phyloP scores from a whole-genome alignment of 225 moss, liverwort and hornwort genomes.

The Ulota crispa region DNA sequence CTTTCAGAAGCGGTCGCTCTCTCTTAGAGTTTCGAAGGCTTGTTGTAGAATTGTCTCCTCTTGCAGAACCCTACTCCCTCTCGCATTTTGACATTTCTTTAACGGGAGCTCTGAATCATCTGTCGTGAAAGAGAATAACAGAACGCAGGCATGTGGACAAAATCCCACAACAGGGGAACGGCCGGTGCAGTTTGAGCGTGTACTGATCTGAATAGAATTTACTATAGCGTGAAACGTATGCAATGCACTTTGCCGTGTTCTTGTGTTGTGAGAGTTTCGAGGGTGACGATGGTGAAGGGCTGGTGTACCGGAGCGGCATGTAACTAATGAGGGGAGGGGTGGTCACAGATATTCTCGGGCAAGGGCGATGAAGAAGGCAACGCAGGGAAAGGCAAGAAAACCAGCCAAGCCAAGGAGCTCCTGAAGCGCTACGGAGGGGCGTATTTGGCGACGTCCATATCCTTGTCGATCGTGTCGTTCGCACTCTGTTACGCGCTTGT shows the following conservation, averaged over 20 bases:
- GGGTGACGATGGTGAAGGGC: not conserved
- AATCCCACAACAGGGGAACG: no score
- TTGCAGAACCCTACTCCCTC: not conserved
- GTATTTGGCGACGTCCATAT: constrained; percentile 88
- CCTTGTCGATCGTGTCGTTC: constrained; percentile 82
- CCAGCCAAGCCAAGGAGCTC: constrained; percentile 83
- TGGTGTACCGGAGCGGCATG: not conserved
- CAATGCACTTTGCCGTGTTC: not conserved
- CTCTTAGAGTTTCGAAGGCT: not conserved
- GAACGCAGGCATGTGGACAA: not conserved
- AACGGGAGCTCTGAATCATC: not conserved
- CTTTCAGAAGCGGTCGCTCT: not conserved
- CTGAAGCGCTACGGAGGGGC: constrained; percentile 89
- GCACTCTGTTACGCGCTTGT: constrained; percentile 83
- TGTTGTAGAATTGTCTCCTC: not conserved
- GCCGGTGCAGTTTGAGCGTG: not conserved
- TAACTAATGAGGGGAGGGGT: not conserved
- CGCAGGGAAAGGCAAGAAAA: constrained; percentile 43
- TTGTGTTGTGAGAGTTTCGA: not conserved
- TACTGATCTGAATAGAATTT: not conserved
- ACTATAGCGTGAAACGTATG: not conserved
- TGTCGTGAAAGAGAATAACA: not conserved
- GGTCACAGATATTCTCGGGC: constrained; percentile 68
- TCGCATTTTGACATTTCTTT: not conserved
- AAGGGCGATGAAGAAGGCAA: constrained; percentile 50